These are phyloP conservation scores for Metrosideros polymorpha DNA, from an alignment of 441 rosid genomes.

Conservation along the genomic window DNA sequence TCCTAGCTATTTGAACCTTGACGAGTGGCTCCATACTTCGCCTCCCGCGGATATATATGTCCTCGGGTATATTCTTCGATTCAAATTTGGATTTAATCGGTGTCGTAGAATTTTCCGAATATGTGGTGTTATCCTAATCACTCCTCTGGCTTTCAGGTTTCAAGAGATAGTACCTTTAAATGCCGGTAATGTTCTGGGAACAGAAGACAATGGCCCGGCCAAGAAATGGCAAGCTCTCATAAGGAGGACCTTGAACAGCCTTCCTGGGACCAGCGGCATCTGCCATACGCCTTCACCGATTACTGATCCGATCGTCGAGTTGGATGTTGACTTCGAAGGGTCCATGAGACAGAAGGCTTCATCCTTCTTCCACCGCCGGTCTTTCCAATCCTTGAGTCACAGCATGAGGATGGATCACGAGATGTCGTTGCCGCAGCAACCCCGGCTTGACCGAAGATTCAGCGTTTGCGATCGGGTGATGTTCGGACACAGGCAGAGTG, in stretches of 20 bases:
- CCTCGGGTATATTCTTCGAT: conserved; percentile 39
- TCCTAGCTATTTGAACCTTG: conserved; percentile 52
- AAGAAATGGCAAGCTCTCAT: conserved; percentile 88
- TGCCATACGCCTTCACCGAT: conserved; percentile 85
- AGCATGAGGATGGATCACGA: conserved; percentile 82
- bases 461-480: conserved; percentile 93
- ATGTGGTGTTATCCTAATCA: neutral
- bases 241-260: conserved; percentile 75
- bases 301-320: conserved; percentile 84
- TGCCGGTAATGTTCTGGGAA: conserved; percentile 92
- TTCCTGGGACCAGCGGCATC: conserved; percentile 68
- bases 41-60: conserved; percentile 75
- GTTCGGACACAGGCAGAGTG: conserved; percentile 68
- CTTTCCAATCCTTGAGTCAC: conserved; percentile 70
- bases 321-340: conserved; percentile 93
- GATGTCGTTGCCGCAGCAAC: conserved; percentile 54
- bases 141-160: conserved; percentile 37
- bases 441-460: conserved; percentile 71
- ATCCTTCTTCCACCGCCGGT: conserved; percentile 78
- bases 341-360: conserved; percentile 76
- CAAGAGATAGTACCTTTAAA: conserved; percentile 98
- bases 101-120: neutral
- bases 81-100: neutral
- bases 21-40: conserved; percentile 73
- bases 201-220: conserved; percentile 99